Base-by-base conservation (phyloP, 768 basidiomycete genomes). In the Boletus rubescentipes region DNA sequence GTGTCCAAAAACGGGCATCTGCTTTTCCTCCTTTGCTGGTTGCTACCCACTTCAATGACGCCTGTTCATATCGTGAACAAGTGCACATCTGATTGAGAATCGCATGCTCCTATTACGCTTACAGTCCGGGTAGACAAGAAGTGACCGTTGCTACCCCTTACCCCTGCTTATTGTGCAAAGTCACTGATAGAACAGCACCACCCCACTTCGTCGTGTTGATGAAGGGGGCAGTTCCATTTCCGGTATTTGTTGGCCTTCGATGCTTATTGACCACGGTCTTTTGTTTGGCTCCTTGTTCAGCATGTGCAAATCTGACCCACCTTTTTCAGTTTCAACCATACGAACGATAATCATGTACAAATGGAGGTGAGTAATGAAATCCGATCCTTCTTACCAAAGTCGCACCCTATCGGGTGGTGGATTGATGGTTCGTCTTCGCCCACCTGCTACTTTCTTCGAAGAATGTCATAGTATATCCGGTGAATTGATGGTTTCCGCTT, bases 271-370 rank as follows among this genome's bases (percentile, higher is more conserved):
- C 23, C 16, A n/a, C 3, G 10, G 5, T 42, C 29, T 46, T 46
- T 47, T 29, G 4, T n/a, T 57, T 15, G 44, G 20, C 37, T 26
- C 36, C 21, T 20, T 23, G 44, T 18, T 18, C n/a, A 35, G 30
- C 15, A 2, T 55, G n/a, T 56, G 40, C 42, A 31, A 53, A 63
- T 46, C 62, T 64, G 37, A 66, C 53, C 16, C 41, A 26, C 32
- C 36, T 52, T 55, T 53, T 55, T 53, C 48, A 91, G 89, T 48
- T 91, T 91, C 71, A 90, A 91, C 67, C 89, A 91, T 59, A 64
- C 75, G 3, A 75, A 82, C 42, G 81, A 84, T 40, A 83, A 89
- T 62, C 82, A 85, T 60, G 79, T 90, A 51, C 87, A 90, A 64
- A 74, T 91, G 50, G 82, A 91, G 82, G 89, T 89, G 65, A 45